A percentile compares a stretch with the other conserved stretches of the same genome.
Conservation (phyloP, 2,329 filamentous ascomycete genomes). For the Ceratocystiopsis brevicomis region DNA sequence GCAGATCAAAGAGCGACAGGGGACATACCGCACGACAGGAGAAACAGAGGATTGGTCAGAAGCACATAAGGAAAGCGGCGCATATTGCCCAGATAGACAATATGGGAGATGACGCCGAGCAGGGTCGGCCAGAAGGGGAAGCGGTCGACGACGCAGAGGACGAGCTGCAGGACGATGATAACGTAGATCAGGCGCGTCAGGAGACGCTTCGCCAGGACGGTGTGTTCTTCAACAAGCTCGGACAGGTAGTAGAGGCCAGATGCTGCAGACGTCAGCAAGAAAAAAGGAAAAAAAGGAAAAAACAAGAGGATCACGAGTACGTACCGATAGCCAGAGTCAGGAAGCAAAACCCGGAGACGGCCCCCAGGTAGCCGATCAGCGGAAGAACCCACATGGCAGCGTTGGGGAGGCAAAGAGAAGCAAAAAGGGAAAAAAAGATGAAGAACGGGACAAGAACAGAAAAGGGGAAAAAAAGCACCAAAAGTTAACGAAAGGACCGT, state of each 20-base stretch:
- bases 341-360: constrained; percentile 79
- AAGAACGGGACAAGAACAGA: background rate
- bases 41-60: constrained; percentile 69
- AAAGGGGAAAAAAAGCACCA: background rate
- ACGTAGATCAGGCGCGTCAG: constrained; percentile 69
- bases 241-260: constrained; percentile 98
- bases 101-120: constrained; percentile 62
- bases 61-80: constrained; percentile 57
- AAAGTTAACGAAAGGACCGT: background rate
- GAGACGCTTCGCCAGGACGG: constrained; percentile 76
- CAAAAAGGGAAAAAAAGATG: background rate
- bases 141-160: constrained; percentile 65
- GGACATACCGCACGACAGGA: constrained; percentile 56
- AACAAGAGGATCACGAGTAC: constrained; percentile 4
- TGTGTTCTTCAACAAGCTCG: constrained; percentile 94
- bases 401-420: background rate
- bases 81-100: constrained; percentile 79
- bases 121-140: constrained; percentile 60
- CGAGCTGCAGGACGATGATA: constrained; percentile 53
- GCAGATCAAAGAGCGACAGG: too few species aligned
- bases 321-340: constrained; percentile 81
- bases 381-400: constrained; percentile 83
- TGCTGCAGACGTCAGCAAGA: constrained; percentile 27
- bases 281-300: background rate
- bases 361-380: constrained; percentile 72